Base-by-base conservation (phyloP, 2,329 filamentous ascomycete species). In the Fusarium gaditjirri region DNA sequence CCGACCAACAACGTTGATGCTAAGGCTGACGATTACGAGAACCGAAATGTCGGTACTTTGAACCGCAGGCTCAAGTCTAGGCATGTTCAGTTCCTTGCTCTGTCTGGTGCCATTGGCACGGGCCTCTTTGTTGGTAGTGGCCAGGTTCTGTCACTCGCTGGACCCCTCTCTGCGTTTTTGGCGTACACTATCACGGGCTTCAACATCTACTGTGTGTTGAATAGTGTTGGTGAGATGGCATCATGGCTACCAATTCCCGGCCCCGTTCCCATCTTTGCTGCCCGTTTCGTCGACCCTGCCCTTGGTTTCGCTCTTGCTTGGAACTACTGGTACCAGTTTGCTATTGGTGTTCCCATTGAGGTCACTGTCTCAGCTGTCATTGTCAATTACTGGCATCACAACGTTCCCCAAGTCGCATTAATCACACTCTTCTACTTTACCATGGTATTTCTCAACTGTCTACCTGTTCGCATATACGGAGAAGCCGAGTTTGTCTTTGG, bases 241-340 rank as follows among this genome's bases (percentile, higher is more conserved):
- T 49, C 61, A 12, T 65, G 57, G 57, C n/a, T 65, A 0, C 61
- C 61, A 1, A 55, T 65, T 6, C 58, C 61, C 0, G 61, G 61
- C 1, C 57, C 58, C 14, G 57, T 65, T 19, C 58, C 58, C 4
- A 65, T 63, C 21, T 65, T 65, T 12, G 61, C 61, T 14, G n/a
- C 83, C 47, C 86, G 88, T 27, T 89, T 87, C 64, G 84, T 89
- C 61, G 87, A 89, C 58, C 83, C 84, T 4, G 87, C 85, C 38
- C 78, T 89, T 36, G 85, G 84, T 1, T 70, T 70, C 6, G 67
- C 67, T 1, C 65, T 83, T 23, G 88, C 86, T 5, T 89, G 86
- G 86, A 89, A 89, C 70, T 90, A 90, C 79, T 90, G 87, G 84
- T 90, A 90, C 73, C 86, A 87, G 2, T 89, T 90, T 67, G 83